Conservation (phyloP, 1,139 yeast genomes). For the Sugiyamaella pinicola region DNA sequence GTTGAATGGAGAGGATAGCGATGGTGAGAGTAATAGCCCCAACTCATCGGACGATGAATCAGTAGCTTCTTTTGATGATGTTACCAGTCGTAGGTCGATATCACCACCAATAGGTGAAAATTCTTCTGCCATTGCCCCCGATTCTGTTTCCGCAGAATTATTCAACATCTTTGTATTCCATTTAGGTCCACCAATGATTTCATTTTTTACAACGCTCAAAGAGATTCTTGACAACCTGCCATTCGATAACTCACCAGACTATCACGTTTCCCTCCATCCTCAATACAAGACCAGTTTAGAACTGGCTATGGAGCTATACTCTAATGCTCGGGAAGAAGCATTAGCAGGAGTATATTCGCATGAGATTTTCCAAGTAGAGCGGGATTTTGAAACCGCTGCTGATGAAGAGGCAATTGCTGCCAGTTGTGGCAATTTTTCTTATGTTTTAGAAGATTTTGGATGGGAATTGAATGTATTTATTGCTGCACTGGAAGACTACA, state of each 20-base stretch:
- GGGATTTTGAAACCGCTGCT: conserved; percentile 48
- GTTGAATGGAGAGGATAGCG: conserved; percentile 41
- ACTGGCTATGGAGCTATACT: conserved; percentile 57
- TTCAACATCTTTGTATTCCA: conserved; percentile 67
- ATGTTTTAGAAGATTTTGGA: conserved; percentile 64
- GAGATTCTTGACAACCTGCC: conserved; percentile 64
- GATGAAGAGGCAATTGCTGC: conserved; percentile 84
- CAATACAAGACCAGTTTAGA: conserved; percentile 54
- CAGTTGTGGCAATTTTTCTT: conserved; percentile 77
- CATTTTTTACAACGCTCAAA: conserved; percentile 58
- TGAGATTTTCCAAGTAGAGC: conserved; percentile 47
- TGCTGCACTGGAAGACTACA: conserved; percentile 50
- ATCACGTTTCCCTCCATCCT: conserved; percentile 44
- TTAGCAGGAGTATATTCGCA: conserved; percentile 62
- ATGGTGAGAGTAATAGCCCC: conserved; percentile 20
- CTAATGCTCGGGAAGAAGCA: conserved; percentile 58
- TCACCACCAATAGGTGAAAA: conserved; percentile 14
- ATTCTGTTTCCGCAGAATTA: conserved; percentile 45
- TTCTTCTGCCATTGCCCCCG: not conserved
- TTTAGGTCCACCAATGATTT: conserved; percentile 72
- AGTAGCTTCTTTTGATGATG: conserved; percentile 22
- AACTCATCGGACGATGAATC: conserved; percentile 21
- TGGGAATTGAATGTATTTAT: conserved; percentile 57
- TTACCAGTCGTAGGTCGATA: conserved; percentile 9
- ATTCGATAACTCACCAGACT: conserved; percentile 48